phyloP scores from a whole-genome alignment of 805 yeast genomes.

The Ascoidea asiatica region DNA sequence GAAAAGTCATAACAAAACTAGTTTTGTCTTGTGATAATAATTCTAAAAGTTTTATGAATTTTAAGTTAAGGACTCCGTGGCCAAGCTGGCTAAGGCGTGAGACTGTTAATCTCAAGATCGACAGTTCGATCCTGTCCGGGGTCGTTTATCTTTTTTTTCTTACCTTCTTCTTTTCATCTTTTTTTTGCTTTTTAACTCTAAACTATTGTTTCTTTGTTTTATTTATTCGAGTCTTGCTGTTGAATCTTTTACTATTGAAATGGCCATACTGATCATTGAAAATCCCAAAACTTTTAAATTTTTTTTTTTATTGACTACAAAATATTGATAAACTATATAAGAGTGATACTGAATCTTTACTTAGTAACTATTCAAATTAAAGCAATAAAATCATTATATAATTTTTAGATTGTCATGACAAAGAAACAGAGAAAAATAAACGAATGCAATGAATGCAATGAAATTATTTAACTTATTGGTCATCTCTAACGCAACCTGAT shows the following conservation, averaged over 20 bases:
- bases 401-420: too few species aligned
- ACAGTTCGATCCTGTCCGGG: not conserved
- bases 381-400: not conserved
- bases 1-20: too few species aligned
- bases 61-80: too few species aligned
- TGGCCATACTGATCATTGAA: not conserved
- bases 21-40: too few species aligned
- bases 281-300: too few species aligned
- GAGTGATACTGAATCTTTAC: not conserved
- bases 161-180: too few species aligned
- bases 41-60: too few species aligned
- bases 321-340: too few species aligned
- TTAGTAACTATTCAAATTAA: not conserved
- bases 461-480: conserved; percentile 1
- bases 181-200: too few species aligned
- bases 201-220: not conserved
- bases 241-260: not conserved
- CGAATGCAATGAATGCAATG: not conserved
- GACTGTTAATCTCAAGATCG: not conserved
- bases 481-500: conserved; percentile 5
- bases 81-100: not conserved
- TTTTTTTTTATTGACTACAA: not conserved
- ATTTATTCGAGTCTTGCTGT: not conserved
- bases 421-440: too few species aligned
- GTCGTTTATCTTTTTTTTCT: not conserved